These are phyloP conservation scores for Pichia ethanolica DNA, from an alignment of 805 yeast species.

Conservation along the genomic window DNA sequence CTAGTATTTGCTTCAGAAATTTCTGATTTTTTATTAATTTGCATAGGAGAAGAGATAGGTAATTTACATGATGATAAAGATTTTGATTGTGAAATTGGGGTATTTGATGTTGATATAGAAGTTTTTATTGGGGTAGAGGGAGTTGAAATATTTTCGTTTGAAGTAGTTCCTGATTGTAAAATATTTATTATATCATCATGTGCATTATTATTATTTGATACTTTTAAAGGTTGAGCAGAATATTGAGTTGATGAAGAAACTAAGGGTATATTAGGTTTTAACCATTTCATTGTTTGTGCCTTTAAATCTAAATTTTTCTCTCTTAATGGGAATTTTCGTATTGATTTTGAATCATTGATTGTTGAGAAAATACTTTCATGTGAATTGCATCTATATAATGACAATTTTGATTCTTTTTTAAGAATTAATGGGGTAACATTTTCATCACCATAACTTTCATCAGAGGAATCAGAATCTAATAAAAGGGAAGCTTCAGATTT, in stretches of 20 bases:
- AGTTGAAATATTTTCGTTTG: conserved; percentile 1
- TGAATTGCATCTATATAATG: conserved; percentile 18
- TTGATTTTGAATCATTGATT: not conserved
- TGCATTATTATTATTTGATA: conserved; percentile 1
- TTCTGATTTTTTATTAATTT: conserved; percentile 1
- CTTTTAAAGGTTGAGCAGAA: not conserved
- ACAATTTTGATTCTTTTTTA: conserved; percentile 8
- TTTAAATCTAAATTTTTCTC: conserved; percentile 17
- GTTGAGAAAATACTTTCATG: conserved; percentile 25
- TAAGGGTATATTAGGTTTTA: conserved; percentile 21
- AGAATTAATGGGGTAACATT: conserved; percentile 18
- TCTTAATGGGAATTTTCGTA: not conserved
- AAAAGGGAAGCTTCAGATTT: not conserved
- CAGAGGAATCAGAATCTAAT: conserved; percentile 11
- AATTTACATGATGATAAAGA: conserved; percentile 4
- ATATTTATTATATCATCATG: conserved; percentile 12
- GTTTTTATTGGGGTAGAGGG: not conserved
- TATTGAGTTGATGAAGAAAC: conserved; percentile 12
- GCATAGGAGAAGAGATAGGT: conserved; percentile 4
- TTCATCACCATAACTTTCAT: conserved; percentile 20
- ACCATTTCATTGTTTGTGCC: conserved; percentile 27
- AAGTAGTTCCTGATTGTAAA: conserved; percentile 7
- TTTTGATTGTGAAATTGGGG: not conserved
- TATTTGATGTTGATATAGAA: not conserved
- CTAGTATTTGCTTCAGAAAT: not conserved